Percentiles rank a stretch among this genome's conserved stretches.
phyloP scores from a whole-genome alignment of 768 basidiomycete species.

The Ramaria sp. region DNA sequence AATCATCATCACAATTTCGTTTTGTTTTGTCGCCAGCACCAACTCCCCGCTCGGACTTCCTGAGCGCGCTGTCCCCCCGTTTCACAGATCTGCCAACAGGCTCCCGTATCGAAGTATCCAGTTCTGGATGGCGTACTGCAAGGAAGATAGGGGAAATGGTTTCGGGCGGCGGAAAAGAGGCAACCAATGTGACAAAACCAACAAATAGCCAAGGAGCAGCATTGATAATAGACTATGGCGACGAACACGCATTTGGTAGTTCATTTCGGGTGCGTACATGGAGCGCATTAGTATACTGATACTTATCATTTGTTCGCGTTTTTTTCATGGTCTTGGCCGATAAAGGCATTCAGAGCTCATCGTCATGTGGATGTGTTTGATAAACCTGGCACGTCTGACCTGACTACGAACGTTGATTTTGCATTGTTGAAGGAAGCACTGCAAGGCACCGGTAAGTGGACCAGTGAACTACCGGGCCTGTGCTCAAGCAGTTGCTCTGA shows the following conservation, averaged over 20 bases:
- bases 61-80: conserved; percentile 56
- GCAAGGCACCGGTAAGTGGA: conserved; percentile 43
- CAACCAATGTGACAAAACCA: not conserved
- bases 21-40: conserved; percentile 56
- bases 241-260: conserved; percentile 50
- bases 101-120: conserved; percentile 72
- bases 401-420: conserved; percentile 98
- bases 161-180: conserved; percentile 30
- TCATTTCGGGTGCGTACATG: conserved; percentile 65
- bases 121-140: conserved; percentile 56
- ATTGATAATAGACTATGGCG: conserved; percentile 87
- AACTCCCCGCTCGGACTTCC: conserved; percentile 41
- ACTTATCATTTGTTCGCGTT: not conserved
- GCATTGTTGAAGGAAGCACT: conserved; percentile 75
- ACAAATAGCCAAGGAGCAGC: conserved; percentile 33
- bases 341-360: conserved; percentile 83
- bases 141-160: conserved; percentile 59
- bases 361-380: conserved; percentile 77
- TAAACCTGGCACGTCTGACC: conserved; percentile 76
- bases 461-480: not conserved
- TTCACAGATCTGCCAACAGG: conserved; percentile 62
- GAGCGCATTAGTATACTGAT: not conserved
- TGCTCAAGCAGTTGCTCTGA: not conserved
- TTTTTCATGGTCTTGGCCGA: not conserved
- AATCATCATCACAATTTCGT: conserved; percentile 34